Evolutionary conservation across 2,329 filamentous ascomycete genomes (phyloP), one percentile per base, ranked within the genome.

Genomic region (Trichoderma atroviride): DNA sequence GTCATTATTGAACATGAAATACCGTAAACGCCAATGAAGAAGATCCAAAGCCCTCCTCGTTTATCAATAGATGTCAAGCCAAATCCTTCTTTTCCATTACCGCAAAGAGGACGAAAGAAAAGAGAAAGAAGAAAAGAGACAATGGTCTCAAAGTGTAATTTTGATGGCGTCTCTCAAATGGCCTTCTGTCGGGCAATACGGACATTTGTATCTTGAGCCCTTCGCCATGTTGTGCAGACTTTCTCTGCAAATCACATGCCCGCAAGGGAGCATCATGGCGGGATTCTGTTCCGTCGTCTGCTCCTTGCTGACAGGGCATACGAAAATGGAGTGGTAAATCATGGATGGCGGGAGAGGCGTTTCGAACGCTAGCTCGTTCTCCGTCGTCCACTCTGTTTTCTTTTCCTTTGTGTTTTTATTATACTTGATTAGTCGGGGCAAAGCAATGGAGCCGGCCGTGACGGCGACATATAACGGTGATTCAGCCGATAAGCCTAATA

Each of bases 301-400:
- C 78, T 97, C 96, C 79, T 98, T 98, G 75, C 91, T 94, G 5
- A 99, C 96, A 0, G 96, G 96, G 77, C 96, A 99, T 53, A 99
- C 96, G 78, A 99, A 99, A 77, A 99, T 97, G 68, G 92, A 92
- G 79, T 99, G 96, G 83, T 97, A 99, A 60, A 90, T 83, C 86
- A 88, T 88, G 73, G 83, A 85, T 61, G 79, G 77, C 0, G 88
- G 87, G 2, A 90, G 80, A 2, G 87, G 85, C 1, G 87, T 89
- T 75, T 92, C 86, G 77, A 94, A 96, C 0, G 95, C 93, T 22
- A 99, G 84, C 79, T 99, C 96, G 76, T 96, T 90, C 71, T 92
- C 88, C 5, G 93, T 94, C 0, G 94, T 97, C 96, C 96, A 99
- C 79, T 97, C 94, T 0, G 95, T 97, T 71, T 92, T 90, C 80